phyloP scores from a whole-genome alignment of 1,284 basidiomycete species.

The Tetrapyrgos nigripes region DNA sequence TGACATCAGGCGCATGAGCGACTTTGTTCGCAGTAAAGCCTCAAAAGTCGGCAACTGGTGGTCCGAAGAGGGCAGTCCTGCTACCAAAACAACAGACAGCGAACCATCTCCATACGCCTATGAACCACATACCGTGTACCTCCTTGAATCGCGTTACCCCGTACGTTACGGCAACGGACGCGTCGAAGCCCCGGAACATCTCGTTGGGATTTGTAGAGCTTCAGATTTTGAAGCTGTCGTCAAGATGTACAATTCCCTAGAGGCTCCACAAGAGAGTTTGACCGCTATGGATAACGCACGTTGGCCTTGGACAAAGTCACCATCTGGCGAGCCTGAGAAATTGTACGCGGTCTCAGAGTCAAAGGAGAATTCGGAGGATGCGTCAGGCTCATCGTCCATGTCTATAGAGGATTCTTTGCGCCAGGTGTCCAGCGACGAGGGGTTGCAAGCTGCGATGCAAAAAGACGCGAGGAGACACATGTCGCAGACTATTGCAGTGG shows the following conservation, averaged over 20 bases:
- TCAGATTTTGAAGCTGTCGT: conserved; percentile 37
- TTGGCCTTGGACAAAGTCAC: conserved; percentile 29
- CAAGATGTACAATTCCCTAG: conserved; percentile 35
- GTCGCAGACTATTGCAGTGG: conserved; percentile 37
- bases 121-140: conserved; percentile 45
- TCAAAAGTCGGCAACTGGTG: conserved; percentile 46
- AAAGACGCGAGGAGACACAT: conserved; percentile 14
- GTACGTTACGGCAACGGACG: conserved; percentile 37
- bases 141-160: conserved; percentile 45
- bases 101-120: conserved; percentile 42
- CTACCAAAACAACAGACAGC: conserved; percentile 37
- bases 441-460: conserved; percentile 16
- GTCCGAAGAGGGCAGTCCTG: conserved; percentile 39
- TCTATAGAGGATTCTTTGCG: conserved; percentile 3
- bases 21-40: conserved; percentile 47
- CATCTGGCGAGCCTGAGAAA: neutral
- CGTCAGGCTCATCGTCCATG: neutral
- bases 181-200: conserved; percentile 37
- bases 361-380: conserved; percentile 7
- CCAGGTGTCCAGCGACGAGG: conserved; percentile 27
- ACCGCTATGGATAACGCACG: conserved; percentile 47
- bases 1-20: conserved; percentile 31
- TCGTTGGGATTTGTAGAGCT: conserved; percentile 44
- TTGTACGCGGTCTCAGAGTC: conserved; percentile 5
- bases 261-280: conserved; percentile 18